Evolutionary conservation across 352 stramenopile genomes (phyloP).

Genomic region (Phytophthora podocarpi): DNA sequence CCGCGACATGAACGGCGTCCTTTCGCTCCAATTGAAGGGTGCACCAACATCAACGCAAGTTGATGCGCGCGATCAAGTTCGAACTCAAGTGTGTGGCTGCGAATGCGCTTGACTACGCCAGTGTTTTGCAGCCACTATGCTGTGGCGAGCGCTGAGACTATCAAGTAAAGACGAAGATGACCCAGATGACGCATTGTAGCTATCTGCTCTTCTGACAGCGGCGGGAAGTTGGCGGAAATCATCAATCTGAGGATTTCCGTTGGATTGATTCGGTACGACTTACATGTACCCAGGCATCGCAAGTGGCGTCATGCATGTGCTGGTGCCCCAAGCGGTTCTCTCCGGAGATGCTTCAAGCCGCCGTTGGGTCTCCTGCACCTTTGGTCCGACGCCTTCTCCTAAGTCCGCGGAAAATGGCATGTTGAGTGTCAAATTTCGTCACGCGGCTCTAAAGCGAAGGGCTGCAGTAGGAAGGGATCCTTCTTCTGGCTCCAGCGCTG

Average conservation of each 20-base stretch:
- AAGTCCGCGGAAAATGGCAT: background rate
- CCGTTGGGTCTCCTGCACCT: no score
- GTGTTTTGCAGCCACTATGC: conserved; percentile 15
- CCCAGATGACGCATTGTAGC: conserved; percentile 9
- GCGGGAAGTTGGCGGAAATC: background rate
- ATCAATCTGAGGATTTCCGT: conserved; percentile 13
- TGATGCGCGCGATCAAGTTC: conserved; percentile 16
- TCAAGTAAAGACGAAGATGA: conserved; percentile 3
- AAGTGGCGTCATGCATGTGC: no score
- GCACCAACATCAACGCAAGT: background rate
- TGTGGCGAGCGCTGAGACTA: no score
- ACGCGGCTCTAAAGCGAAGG: background rate
- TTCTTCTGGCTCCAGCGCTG: no score
- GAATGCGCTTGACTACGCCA: background rate
- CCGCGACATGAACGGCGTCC: conserved; percentile 24
- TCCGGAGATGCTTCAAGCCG: no score
- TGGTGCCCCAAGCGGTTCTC: no score
- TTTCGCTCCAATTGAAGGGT: conserved; percentile 7
- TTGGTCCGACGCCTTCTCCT: no score
- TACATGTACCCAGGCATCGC: background rate
- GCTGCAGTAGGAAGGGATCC: background rate
- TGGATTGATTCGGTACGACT: conserved; percentile 5
- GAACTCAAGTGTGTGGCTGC: conserved; percentile 1
- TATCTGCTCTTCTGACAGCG: conserved; percentile 11
- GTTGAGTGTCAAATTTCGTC: no score